These are phyloP conservation scores for Clonostachys byssicola DNA, from an alignment of 2,329 filamentous ascomycete species.

Conservation along the genomic window DNA sequence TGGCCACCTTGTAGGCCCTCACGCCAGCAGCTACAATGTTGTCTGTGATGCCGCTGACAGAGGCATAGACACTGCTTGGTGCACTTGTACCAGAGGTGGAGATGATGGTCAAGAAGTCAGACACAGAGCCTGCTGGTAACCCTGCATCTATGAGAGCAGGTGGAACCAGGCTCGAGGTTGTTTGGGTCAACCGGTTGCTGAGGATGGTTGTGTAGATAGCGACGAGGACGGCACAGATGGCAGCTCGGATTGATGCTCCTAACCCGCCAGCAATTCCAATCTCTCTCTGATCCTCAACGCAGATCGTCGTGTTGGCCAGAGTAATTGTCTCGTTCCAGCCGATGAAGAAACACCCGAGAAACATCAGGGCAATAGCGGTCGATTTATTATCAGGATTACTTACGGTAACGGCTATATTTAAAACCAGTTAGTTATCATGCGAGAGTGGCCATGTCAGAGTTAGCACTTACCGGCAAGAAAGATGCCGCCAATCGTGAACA, in stretches of 20 bases:
- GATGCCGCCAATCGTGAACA: no score
- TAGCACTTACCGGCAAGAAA: conserved; percentile 3
- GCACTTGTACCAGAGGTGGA: background rate
- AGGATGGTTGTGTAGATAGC: conserved; percentile 21
- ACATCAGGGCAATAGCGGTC: conserved; percentile 1
- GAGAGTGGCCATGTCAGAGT: no score
- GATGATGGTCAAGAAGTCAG: conserved; percentile 16
- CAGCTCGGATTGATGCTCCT: conserved; percentile 14
- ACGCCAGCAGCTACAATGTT: conserved; percentile 14
- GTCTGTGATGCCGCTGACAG: conserved; percentile 16
- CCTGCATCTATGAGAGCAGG: conserved; percentile 16
- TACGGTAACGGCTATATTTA: no score
- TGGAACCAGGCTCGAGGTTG: conserved; percentile 10
- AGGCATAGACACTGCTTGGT: conserved; percentile 1
- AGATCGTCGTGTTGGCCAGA: conserved; percentile 12
- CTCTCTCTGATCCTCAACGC: conserved; percentile 9
- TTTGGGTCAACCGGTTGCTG: conserved; percentile 12
- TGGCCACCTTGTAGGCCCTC: conserved; percentile 17
- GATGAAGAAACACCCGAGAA: conserved; percentile 15
- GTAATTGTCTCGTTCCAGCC: conserved; percentile 19
- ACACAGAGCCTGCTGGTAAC: conserved; percentile 14
- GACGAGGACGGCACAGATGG: conserved; percentile 9
- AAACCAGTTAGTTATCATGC: no score
- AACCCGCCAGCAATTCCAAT: conserved; percentile 18
- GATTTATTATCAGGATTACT: conserved; percentile 10